Conservation (phyloP, 805 yeast species). For the Cyberlindnera bimundalis region DNA sequence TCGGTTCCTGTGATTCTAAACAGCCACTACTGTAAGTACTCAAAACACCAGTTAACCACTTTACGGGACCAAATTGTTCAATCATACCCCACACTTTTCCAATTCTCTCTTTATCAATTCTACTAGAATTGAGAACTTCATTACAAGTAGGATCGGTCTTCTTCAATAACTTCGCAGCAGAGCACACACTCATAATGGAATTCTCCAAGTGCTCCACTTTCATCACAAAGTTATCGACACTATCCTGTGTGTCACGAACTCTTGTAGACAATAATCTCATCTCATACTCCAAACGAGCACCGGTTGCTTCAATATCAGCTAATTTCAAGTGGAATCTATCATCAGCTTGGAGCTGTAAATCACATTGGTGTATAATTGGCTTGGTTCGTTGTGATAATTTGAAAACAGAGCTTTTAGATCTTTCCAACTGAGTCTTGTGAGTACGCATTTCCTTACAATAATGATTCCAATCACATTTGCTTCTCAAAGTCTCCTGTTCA, state of each 20-base stretch:
- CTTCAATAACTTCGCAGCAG: background rate
- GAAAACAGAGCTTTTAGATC: slow-evolving; percentile 1
- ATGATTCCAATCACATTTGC: background rate
- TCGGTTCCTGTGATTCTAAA: too few relatives aligned
- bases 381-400: slow-evolving; percentile 15
- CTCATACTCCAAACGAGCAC: slow-evolving; percentile 65
- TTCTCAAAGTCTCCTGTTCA: slow-evolving; percentile 2
- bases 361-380: slow-evolving; percentile 22
- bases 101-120: slow-evolving; percentile 12
- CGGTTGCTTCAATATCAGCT: slow-evolving; percentile 49
- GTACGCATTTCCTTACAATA: slow-evolving; percentile 3
- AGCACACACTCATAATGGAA: slow-evolving; percentile 12
- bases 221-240: slow-evolving; percentile 42
- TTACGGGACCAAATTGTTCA: slow-evolving; percentile 15
- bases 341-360: slow-evolving; percentile 23
- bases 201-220: slow-evolving; percentile 35
- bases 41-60: slow-evolving; percentile 4
- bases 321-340: slow-evolving; percentile 37
- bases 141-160: background rate
- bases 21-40: background rate
- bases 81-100: slow-evolving; percentile 12
- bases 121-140: background rate
- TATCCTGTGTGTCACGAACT: slow-evolving; percentile 64
- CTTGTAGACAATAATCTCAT: slow-evolving; percentile 54
- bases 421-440: slow-evolving; percentile 3